These are phyloP conservation scores for Raffaelea deltoideospora DNA, from an alignment of 2,329 filamentous ascomycete species.

Conservation along the genomic window DNA sequence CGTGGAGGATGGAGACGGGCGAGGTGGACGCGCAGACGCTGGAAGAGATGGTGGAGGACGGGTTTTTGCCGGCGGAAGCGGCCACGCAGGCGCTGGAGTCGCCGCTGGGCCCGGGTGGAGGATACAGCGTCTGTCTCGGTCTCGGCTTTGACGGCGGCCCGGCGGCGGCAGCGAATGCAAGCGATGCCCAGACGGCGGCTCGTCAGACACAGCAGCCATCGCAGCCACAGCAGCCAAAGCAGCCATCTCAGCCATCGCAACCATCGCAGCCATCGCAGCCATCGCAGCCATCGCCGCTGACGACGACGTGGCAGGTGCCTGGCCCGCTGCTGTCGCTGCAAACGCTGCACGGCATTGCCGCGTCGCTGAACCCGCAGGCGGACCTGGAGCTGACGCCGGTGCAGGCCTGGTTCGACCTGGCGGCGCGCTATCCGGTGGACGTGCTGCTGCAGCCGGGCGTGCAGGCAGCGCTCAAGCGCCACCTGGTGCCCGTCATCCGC, in stretches of 20 bases:
- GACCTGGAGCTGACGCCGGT: constrained; percentile 31
- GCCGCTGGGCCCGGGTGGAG: no score
- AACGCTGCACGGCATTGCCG: constrained; percentile 28
- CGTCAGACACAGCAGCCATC: neutral
- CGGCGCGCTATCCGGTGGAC: constrained; percentile 22
- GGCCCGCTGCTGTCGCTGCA: constrained; percentile 27
- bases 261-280: no score
- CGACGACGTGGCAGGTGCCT: constrained; percentile 19
- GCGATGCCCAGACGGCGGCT: neutral
- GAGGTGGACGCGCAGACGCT: neutral
- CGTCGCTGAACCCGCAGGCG: constrained; percentile 23
- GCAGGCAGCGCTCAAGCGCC: constrained; percentile 23
- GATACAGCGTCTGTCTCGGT: no score
- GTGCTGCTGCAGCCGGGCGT: constrained; percentile 19
- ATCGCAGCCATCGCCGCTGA: no score
- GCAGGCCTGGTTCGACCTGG: constrained; percentile 40
- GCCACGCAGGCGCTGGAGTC: neutral
- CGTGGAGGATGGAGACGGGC: neutral
- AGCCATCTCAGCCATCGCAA: no score
- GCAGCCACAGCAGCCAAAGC: no score
- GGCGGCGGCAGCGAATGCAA: no score
- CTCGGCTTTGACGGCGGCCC: no score
- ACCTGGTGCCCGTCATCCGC: constrained; percentile 26
- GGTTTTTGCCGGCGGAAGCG: no score
- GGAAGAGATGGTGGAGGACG: neutral